Evolutionary conservation across 257 asterid genomes (phyloP), one percentile per base, ranked within the genome.

Genomic region (Nemophila menziesii): DNA sequence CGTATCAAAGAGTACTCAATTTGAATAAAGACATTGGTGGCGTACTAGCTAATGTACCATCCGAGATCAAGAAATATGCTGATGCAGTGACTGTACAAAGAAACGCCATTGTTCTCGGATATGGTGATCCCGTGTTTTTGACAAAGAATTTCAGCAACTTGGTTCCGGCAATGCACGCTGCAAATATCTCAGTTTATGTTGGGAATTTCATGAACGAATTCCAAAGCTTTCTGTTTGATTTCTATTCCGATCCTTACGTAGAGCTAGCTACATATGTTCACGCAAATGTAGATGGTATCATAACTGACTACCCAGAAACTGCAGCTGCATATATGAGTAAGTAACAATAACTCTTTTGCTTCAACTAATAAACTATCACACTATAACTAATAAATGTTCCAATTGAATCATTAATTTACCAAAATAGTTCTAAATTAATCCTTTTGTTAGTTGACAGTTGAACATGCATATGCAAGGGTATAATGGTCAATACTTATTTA

Each of bases 251-350:
- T 72, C 97, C 97, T 16, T 87, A 83, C 22, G 69, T 68, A 5
- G 82, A 83, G 66, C 64, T 87, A 9, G 60, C 64, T 57, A 83
- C 93, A 20, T 40, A 73, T 21, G 6, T 39, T 42, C 36, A 68
- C n/a, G 70, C 44, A 24, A 61, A 61, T 9, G 82, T 61, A 0
- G 93, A 83, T 57, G 97, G 92, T 34, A 27, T 87, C 14, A 46
- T 66, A 2, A 87, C 93, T 1, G 95, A 83, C 47, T 83, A 16
- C 43, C 97, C 97, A 0, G 65, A 72, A 48, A 83, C 93, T 8
- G 92, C 82, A 14, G 55, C 29, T 29, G 45, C 74, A 44, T 87
- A 74, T 44, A 60, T 54, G 47, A 63, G 97, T 87, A 69, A 78
- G 95, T 56, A 51, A 17, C 20, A 12, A 10, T 29, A 29, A 29